Conservation (phyloP, 2,329 filamentous ascomycete genomes). For the Hypoxylon rubiginosum region DNA sequence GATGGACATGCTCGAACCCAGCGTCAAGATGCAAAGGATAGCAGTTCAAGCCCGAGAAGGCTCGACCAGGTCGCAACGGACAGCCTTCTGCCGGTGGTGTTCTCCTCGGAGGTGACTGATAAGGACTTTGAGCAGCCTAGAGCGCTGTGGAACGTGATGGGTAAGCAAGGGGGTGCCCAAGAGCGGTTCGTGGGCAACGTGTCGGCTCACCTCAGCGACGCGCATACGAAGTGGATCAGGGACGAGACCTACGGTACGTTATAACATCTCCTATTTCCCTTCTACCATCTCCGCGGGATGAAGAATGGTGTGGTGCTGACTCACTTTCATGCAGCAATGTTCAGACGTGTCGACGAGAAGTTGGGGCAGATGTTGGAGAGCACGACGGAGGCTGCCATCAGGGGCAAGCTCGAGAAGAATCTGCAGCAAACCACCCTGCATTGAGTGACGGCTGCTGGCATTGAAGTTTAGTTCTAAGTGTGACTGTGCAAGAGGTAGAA, state of each 20-base stretch:
- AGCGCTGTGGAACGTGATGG: slow-evolving; percentile 35
- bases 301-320: slow-evolving; percentile 18
- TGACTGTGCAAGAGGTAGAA: not conserved
- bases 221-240: slow-evolving; percentile 34
- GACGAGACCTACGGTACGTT: slow-evolving; percentile 37
- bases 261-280: not conserved
- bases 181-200: slow-evolving; percentile 34
- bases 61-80: slow-evolving; percentile 3
- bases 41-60: not conserved
- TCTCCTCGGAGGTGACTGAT: slow-evolving; percentile 38
- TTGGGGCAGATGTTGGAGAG: slow-evolving; percentile 23
- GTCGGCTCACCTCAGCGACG: slow-evolving; percentile 26
- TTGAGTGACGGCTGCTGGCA: not conserved
- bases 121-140: slow-evolving; percentile 34
- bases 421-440: slow-evolving; percentile 12
- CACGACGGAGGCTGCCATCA: slow-evolving; percentile 25
- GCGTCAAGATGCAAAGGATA: not conserved
- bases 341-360: slow-evolving; percentile 29
- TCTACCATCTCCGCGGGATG: not conserved
- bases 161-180: slow-evolving; percentile 32
- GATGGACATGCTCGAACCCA: not conserved
- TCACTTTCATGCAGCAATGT: slow-evolving; percentile 31
- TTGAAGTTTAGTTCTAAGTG: not conserved
- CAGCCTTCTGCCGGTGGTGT: slow-evolving; percentile 13
- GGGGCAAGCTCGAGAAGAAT: slow-evolving; percentile 1